Conservation (phyloP, 2,329 filamentous ascomycete genomes). For the Alternaria sp. region DNA sequence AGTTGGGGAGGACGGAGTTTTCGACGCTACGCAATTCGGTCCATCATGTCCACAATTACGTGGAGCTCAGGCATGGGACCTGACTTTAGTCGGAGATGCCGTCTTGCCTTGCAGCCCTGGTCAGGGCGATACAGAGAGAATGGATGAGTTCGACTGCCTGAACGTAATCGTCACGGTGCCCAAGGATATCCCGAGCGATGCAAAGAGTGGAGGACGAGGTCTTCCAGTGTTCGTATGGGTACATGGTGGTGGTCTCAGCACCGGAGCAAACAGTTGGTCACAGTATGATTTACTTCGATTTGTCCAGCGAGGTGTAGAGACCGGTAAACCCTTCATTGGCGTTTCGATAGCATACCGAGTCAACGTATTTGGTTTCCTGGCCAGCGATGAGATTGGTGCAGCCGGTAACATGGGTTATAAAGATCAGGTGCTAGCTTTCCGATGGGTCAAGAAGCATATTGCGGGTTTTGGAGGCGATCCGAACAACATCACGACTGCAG, state of each 20-base stretch:
- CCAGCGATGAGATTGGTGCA: slow-evolving; percentile 54
- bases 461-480: slow-evolving; percentile 50
- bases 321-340: slow-evolving; percentile 54
- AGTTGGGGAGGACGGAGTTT: slow-evolving; percentile 14
- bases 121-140: slow-evolving; percentile 24
- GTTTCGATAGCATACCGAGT: slow-evolving; percentile 47
- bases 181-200: background rate
- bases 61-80: slow-evolving; percentile 37
- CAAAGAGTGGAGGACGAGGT: background rate
- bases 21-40: slow-evolving; percentile 45
- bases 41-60: slow-evolving; percentile 47
- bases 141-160: slow-evolving; percentile 46
- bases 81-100: slow-evolving; percentile 30
- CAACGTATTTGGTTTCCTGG: slow-evolving; percentile 47
- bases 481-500: slow-evolving; percentile 48
- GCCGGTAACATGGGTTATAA: slow-evolving; percentile 42
- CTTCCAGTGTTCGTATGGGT: slow-evolving; percentile 61
- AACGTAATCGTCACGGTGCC: slow-evolving; percentile 45
- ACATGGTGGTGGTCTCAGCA: slow-evolving; percentile 59
- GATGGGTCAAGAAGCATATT: slow-evolving; percentile 50
- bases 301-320: slow-evolving; percentile 52
- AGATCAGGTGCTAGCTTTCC: slow-evolving; percentile 45
- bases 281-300: slow-evolving; percentile 56
- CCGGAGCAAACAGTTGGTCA: slow-evolving; percentile 60
- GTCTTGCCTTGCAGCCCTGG: slow-evolving; percentile 16